Evolutionary conservation across 305 asterid species (phyloP).

Genomic region (Coffea humblotiana): DNA sequence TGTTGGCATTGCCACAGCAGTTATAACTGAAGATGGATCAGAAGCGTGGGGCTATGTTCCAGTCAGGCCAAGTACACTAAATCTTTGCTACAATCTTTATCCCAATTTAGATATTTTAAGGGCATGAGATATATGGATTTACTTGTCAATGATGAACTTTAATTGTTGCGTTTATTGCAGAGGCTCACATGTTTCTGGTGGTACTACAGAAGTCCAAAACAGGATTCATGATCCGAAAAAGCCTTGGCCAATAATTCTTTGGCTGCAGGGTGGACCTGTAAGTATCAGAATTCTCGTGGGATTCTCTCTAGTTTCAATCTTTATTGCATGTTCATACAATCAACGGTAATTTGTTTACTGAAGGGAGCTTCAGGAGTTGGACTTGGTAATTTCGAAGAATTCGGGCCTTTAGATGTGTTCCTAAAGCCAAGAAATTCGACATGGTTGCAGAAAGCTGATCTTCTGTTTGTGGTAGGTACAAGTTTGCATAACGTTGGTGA

Average conservation of each 20-base stretch:
- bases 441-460: constrained; percentile 87
- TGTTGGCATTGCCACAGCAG: constrained; percentile 36
- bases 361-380: constrained; percentile 98
- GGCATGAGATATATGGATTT: neutral
- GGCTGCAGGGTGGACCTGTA: constrained; percentile 99
- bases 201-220: constrained; percentile 78
- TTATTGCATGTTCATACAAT: neutral
- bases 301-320: neutral
- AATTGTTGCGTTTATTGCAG: constrained; percentile 35
- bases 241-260: constrained; percentile 92
- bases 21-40: constrained; percentile 63
- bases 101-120: neutral
- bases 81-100: neutral
- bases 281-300: constrained; percentile 16
- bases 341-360: neutral
- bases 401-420: constrained; percentile 76
- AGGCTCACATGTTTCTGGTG: constrained; percentile 98
- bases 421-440: constrained; percentile 88
- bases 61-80: constrained; percentile 82
- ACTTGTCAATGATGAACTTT: neutral
- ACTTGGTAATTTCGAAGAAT: constrained; percentile 81
- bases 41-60: constrained; percentile 94
- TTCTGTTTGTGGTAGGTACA: constrained; percentile 72
- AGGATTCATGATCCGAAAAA: constrained; percentile 67
- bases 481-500: neutral